These are phyloP conservation scores for Alloteropsis angusta DNA, from an alignment of 202 grass and related monocot species.

Conservation along the genomic window DNA sequence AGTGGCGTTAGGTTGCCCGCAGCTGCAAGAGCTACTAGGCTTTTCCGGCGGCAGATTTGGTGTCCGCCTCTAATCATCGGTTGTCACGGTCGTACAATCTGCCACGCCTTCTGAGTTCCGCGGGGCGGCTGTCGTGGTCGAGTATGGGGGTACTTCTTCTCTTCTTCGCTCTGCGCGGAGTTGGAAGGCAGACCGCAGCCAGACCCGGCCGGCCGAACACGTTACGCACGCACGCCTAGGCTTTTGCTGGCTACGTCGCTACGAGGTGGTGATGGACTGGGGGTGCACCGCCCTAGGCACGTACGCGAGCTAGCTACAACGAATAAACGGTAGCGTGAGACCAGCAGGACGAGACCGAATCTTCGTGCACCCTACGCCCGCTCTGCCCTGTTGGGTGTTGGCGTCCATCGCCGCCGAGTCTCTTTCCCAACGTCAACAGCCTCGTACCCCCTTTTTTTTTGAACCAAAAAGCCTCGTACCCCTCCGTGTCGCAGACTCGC, in stretches of 20 bases:
- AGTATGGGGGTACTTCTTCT: not conserved
- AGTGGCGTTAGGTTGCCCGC: conserved; percentile 12
- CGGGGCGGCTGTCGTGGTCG: not conserved
- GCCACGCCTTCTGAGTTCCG: not conserved
- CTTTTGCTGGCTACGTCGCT: not conserved
- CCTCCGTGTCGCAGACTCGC: too few relatives aligned
- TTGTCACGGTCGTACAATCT: not conserved
- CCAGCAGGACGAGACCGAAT: not conserved
- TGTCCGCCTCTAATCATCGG: not conserved
- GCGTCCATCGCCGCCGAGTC: not conserved
- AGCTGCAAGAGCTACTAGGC: not conserved
- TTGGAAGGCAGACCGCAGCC: not conserved
- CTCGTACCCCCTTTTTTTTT: too few relatives aligned
- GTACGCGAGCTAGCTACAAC: not conserved
- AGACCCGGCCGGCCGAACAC: not conserved
- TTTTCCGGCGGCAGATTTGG: not conserved
- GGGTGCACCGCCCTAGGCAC: not conserved
- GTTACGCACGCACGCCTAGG: not conserved
- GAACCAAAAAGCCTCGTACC: too few relatives aligned
- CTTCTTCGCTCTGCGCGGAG: not conserved
- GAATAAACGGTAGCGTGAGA: not conserved
- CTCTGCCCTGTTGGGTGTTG: not conserved
- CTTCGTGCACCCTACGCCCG: not conserved
- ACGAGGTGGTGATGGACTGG: not conserved
- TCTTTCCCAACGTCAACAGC: not conserved